phyloP scores from a whole-genome alignment of 345 rosid genomes.

The Boechera retrofracta region DNA sequence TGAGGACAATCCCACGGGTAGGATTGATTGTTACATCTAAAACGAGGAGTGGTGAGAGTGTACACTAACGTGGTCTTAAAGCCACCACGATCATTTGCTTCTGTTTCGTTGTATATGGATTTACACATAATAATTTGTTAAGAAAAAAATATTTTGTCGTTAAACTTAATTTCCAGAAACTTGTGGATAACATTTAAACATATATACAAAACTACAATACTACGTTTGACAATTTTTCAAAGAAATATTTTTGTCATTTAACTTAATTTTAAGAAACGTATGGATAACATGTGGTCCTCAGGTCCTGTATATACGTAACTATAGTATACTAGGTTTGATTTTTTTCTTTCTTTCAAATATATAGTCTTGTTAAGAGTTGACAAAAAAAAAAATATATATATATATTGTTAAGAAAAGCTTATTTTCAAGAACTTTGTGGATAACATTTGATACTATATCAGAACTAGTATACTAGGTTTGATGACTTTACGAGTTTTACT shows the following conservation, averaged over 20 bases:
- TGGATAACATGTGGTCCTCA: background rate
- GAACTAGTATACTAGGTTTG: background rate
- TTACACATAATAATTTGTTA: background rate
- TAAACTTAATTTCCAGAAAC: background rate
- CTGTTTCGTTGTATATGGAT: no score
- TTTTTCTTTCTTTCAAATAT: background rate
- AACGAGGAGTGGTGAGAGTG: conserved; percentile 47
- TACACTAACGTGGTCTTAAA: conserved; percentile 29
- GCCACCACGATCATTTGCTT: conserved; percentile 21
- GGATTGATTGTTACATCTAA: conserved; percentile 21
- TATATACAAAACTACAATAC: background rate
- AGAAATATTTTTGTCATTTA: no score
- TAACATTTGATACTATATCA: background rate
- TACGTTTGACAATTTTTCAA: background rate
- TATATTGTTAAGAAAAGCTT: background rate
- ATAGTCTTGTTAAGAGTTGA: background rate
- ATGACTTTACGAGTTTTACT: background rate
- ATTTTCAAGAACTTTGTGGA: background rate
- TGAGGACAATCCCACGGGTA: conserved; percentile 43
- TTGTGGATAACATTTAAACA: background rate
- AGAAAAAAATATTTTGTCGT: background rate
- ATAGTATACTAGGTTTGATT: background rate
- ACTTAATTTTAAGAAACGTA: background rate
- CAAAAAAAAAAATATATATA: no score
- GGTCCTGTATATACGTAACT: background rate